A percentile compares a stretch with the other conserved stretches of the same genome.
phyloP scores from a whole-genome alignment of 768 basidiomycete genomes.

The Thelephora aurantiotincta region DNA sequence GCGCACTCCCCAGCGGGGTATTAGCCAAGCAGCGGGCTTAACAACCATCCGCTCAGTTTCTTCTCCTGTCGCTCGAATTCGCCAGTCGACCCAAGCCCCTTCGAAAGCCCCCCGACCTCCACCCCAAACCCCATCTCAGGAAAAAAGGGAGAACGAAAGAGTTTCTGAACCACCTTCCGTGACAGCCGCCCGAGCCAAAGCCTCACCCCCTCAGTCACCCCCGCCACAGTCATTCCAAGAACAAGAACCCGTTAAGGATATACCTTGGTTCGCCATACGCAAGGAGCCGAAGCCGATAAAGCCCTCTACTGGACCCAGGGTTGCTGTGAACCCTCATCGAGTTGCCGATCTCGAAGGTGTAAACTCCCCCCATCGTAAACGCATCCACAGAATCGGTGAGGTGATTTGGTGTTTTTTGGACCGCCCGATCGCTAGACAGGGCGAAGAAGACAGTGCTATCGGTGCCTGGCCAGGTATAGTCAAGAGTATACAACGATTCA shows the following conservation, averaged over 20 bases:
- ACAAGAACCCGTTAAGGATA: neutral
- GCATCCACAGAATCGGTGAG: slow-evolving; percentile 58
- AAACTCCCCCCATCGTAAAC: slow-evolving; percentile 19
- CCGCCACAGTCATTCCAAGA: slow-evolving; percentile 5
- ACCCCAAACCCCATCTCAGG: neutral
- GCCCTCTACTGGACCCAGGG: slow-evolving; percentile 22
- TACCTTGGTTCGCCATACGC: slow-evolving; percentile 9
- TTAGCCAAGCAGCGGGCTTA: slow-evolving; percentile 48
- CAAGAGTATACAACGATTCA: slow-evolving; percentile 23
- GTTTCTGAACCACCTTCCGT: too few species aligned
- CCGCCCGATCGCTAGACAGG: slow-evolving; percentile 30
- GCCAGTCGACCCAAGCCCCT: neutral
- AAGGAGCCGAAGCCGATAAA: slow-evolving; percentile 22
- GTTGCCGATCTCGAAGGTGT: slow-evolving; percentile 33
- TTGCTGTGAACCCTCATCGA: slow-evolving; percentile 45
- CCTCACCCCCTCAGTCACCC: slow-evolving; percentile 6
- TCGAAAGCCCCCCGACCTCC: neutral
- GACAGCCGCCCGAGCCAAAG: neutral
- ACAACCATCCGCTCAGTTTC: slow-evolving; percentile 17
- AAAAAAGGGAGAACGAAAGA: too few species aligned
- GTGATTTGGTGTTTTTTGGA: slow-evolving; percentile 55
- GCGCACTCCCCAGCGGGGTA: slow-evolving; percentile 52
- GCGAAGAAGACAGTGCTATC: slow-evolving; percentile 30
- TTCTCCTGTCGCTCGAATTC: neutral
- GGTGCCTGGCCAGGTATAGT: slow-evolving; percentile 65